Percentiles rank a stretch among this genome's conserved stretches.
phyloP scores from a whole-genome alignment of 805 yeast species.

The Barnettozyma botsteinii region DNA sequence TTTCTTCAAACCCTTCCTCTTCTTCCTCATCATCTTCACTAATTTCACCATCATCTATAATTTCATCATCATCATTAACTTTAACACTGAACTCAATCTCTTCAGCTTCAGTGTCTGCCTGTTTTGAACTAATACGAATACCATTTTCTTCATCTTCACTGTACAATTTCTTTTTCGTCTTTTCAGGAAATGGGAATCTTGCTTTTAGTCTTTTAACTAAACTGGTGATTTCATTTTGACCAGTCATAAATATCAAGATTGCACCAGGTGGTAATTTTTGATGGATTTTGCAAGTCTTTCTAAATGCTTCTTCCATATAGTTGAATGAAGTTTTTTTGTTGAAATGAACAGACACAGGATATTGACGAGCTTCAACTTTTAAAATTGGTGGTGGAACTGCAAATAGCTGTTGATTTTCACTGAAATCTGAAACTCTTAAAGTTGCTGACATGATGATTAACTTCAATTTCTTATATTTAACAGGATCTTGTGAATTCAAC shows the following conservation, averaged over 20 bases:
- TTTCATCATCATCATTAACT: constrained; percentile 28
- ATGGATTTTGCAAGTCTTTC: constrained; percentile 84
- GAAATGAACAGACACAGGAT: constrained; percentile 89
- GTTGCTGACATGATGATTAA: constrained; percentile 96
- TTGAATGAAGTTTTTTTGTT: constrained; percentile 71
- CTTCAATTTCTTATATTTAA: constrained; percentile 56
- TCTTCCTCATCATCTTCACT: constrained; percentile 36
- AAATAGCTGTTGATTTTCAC: constrained; percentile 73
- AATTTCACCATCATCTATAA: constrained; percentile 33
- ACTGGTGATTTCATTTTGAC: constrained; percentile 83
- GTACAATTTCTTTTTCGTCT: constrained; percentile 18
- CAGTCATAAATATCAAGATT: constrained; percentile 84
- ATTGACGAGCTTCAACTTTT: constrained; percentile 88
- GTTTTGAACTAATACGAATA: constrained; percentile 48
- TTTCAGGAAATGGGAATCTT: constrained; percentile 55
- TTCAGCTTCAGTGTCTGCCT: constrained; percentile 77
- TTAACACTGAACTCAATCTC: constrained; percentile 71
- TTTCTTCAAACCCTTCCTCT: constrained; percentile 64
- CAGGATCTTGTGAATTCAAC: constrained; percentile 42
- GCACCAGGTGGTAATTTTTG: constrained; percentile 87
- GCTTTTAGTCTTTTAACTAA: constrained; percentile 64
- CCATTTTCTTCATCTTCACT: constrained; percentile 29
- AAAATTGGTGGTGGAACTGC: constrained; percentile 76
- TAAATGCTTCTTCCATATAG: constrained; percentile 81
- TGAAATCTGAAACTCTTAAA: constrained; percentile 84